Evolutionary conservation across 345 rosid species (phyloP).

Genomic region (Gossypium stocksii): DNA sequence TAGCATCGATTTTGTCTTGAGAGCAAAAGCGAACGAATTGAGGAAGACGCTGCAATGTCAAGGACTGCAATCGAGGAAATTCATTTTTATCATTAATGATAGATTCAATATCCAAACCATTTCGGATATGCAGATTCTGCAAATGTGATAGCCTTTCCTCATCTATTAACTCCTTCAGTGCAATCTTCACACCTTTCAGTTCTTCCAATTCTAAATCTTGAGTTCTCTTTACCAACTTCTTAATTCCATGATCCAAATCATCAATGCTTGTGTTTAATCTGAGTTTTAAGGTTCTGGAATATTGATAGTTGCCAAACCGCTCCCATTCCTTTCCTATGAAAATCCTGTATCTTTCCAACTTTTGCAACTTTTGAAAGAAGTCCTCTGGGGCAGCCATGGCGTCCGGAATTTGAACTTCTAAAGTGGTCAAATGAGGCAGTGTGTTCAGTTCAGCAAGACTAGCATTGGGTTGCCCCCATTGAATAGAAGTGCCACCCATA

Average conservation of each 20-base stretch:
- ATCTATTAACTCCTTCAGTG: background rate
- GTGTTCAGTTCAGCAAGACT: conserved; percentile 19
- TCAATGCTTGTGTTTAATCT: background rate
- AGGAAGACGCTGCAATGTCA: background rate
- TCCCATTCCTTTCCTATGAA: background rate
- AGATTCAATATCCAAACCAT: background rate
- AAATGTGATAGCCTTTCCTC: background rate
- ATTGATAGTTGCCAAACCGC: background rate
- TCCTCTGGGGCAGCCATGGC: background rate
- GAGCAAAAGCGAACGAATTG: background rate
- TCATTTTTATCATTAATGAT: background rate
- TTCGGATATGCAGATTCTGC: background rate
- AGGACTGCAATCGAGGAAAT: background rate
- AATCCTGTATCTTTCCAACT: background rate
- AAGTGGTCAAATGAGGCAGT: conserved; percentile 9
- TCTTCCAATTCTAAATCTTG: conserved; percentile 1
- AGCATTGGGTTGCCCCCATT: conserved; percentile 22
- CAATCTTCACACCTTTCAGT: background rate
- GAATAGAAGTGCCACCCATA: background rate
- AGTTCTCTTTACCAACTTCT: background rate
- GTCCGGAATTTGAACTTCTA: conserved; percentile 10
- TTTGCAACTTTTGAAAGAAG: background rate
- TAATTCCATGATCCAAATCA: background rate
- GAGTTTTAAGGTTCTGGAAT: background rate
- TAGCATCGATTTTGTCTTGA: background rate